Evolutionary conservation across 306 rosid species (phyloP), one percentile per base, ranked within the genome.

Genomic region (Sechiopsis laciniata): DNA sequence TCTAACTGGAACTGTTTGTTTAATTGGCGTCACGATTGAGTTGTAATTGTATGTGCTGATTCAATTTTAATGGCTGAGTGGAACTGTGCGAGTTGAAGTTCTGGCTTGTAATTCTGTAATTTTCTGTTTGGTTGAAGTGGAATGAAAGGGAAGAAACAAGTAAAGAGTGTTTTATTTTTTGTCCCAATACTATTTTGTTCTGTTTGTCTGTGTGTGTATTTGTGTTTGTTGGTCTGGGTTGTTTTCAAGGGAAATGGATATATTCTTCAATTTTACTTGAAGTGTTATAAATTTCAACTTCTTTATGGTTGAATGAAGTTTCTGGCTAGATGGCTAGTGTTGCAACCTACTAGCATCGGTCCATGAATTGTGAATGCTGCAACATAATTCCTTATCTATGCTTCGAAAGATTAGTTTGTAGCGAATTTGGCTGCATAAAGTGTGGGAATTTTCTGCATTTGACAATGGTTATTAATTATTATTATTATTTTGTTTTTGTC

Each of bases 401-500:
- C 55, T 45, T 42, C 32, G 55, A 42, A 8, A 40, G 10, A 65
- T 66, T 19, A 66, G 32, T n/a, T 45, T 68, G 73, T 45, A 15
- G 52, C 16, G 32, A 67, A 46, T 46, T 21, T 67, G 11, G 10
- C 35, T 12, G 6, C 12, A 6, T 13, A 48, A 35, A 10, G 55
- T 48, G 46, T 21, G 20, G 40, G 20, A 46, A 2, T 67, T 15
- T 5, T 11, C 4, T 46, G 37, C 19, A 20, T 67, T 46, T 67
- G 16, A 50, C 58, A 76, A 72, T 69, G 3, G 37, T 32, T 32
- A 5, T 40, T 40, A 0, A 0, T 40, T 40, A 4, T 6, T 71
- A 79, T 53, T 77, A 53, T 48, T 13, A 1, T 48, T 3, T 51
- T 51, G 4, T 51, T 46, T 32, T 22, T 79, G 75, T 79, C 21